Evolutionary conservation across 2,329 filamentous ascomycete species (phyloP), one percentile per base, ranked within the genome.

Genomic region (Pyricularia sp.): DNA sequence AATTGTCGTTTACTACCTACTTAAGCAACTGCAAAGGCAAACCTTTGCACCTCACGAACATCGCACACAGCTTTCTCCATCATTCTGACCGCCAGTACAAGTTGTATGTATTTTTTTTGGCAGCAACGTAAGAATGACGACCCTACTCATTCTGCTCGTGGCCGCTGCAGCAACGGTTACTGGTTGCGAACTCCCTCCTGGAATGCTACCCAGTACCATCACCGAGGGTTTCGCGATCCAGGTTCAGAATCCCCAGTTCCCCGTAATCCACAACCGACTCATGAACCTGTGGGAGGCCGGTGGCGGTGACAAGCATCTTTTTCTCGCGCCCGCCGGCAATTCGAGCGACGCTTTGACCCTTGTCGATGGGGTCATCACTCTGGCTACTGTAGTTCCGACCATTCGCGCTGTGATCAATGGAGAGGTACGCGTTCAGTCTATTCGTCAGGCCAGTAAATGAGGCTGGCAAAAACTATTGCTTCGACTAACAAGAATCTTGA

Each of bases 331-430:
- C 6, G 75, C 77, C 0, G 81, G 80, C 33, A 76, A 77, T 64
- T 70, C 73, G 1, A 77, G 79, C 4, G 76, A 73, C 66, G 74
- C 79, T 68, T 74, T 81, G 55, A 77, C 77, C 3, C 77, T 82
- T 28, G 73, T 78, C 36, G 72, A 78, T 58, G 81, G 80, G 5
- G 73, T 81, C 12, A 76, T 82, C 69, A 78, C 74, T 66, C 73
- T 66, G 69, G 71, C 64, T 69, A 74, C 63, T 72, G 65, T 28
- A 17, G 7, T n/a, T 6, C 50, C 66, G 2, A 31, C 25, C 20
- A 78, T 71, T 23, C 77, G 77, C 30, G 80, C 79, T 1, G 80
- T 81, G 28, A 81, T 83, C 67, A 81, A 82, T 55, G 80, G 80
- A 71, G 81, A 83, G 74, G 80, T 81, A 76, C 68, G 71, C 14